Percentiles rank a stretch among this genome's conserved stretches.
These are phyloP conservation scores for Skeletonema marinoi DNA, from an alignment of 108 stramenopile species.

Conservation along the genomic window DNA sequence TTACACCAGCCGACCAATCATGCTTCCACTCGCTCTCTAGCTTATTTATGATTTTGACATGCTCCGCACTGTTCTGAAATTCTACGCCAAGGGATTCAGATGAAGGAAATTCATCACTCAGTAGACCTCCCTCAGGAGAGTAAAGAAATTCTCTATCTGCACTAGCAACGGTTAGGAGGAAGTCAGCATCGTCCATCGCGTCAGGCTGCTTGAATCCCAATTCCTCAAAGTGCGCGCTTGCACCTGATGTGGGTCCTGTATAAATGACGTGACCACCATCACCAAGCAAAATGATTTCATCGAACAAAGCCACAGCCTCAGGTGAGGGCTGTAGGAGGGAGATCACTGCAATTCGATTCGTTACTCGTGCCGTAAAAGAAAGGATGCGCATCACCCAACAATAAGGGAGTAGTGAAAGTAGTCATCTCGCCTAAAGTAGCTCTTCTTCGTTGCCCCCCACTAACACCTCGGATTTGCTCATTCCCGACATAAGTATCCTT, in stretches of 20 bases:
- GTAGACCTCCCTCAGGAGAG: not conserved
- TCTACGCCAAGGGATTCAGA: not conserved
- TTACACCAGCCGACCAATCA: constrained; percentile 5
- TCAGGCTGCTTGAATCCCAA: constrained; percentile 57
- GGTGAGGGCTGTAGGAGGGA: constrained; percentile 79
- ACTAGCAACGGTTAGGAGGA: constrained; percentile 32
- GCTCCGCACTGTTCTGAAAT: constrained; percentile 8
- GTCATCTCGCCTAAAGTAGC: constrained; percentile 46
- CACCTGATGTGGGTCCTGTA: constrained; percentile 58
- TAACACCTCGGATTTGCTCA: constrained; percentile 47
- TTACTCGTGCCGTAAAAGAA: constrained; percentile 17
- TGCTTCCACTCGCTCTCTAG: constrained; percentile 1
- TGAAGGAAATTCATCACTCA: not conserved
- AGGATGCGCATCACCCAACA: constrained; percentile 57
- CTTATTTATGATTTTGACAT: not conserved
- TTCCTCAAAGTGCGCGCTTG: constrained; percentile 43
- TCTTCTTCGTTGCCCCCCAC: constrained; percentile 57
- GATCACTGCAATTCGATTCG: constrained; percentile 52
- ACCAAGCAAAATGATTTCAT: constrained; percentile 65
- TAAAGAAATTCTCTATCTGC: constrained; percentile 38
- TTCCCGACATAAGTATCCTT: constrained; percentile 77
- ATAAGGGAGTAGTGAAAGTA: constrained; percentile 30
- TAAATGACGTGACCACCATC: constrained; percentile 59
- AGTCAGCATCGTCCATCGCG: constrained; percentile 68
- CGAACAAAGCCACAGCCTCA: constrained; percentile 71